phyloP scores from a whole-genome alignment of 352 stramenopile species.

The Pythium volutum region DNA sequence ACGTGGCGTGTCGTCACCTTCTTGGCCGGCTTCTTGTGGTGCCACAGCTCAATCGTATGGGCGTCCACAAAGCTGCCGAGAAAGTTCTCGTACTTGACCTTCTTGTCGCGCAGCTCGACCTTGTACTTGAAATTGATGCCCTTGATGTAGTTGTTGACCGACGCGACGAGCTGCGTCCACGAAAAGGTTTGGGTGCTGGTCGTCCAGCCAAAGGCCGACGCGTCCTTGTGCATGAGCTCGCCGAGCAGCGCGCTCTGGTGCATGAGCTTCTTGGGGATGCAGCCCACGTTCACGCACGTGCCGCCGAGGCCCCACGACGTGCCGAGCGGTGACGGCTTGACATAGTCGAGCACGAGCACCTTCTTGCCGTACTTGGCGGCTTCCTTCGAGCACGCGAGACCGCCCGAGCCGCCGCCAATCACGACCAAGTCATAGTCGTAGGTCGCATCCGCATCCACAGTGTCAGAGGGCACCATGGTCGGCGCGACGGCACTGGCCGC shows the following conservation, averaged over 20 bases:
- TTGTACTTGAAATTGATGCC: slow-evolving; percentile 99
- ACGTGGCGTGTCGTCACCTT: slow-evolving; percentile 91
- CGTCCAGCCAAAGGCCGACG: slow-evolving; percentile 86
- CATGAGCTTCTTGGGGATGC: slow-evolving; percentile 99
- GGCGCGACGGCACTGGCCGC: slow-evolving; percentile 15
- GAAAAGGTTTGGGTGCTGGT: slow-evolving; percentile 53
- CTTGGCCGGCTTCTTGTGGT: slow-evolving; percentile 87
- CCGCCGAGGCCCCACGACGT: slow-evolving; percentile 92
- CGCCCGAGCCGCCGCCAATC: slow-evolving; percentile 80
- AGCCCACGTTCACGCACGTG: slow-evolving; percentile 99
- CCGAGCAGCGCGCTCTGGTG: slow-evolving; percentile 94
- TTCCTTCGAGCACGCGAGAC: slow-evolving; percentile 95
- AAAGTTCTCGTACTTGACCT: slow-evolving; percentile 94
- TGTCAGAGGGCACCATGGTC: slow-evolving; percentile 17
- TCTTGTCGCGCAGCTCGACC: slow-evolving; percentile 93
- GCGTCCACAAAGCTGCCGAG: slow-evolving; percentile 91
- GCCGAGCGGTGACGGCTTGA: slow-evolving; percentile 84
- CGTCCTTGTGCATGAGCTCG: slow-evolving; percentile 86
- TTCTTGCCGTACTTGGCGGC: slow-evolving; percentile 91
- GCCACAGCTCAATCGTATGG: slow-evolving; percentile 92
- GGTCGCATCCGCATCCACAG: slow-evolving; percentile 27
- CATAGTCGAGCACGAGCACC: slow-evolving; percentile 96
- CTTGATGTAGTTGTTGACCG: slow-evolving; percentile 97
- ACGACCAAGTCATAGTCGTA: slow-evolving; percentile 87
- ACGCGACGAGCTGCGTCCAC: slow-evolving; percentile 91